phyloP scores from a whole-genome alignment of 2,329 filamentous ascomycete species.

The Leptographium lundbergii region DNA sequence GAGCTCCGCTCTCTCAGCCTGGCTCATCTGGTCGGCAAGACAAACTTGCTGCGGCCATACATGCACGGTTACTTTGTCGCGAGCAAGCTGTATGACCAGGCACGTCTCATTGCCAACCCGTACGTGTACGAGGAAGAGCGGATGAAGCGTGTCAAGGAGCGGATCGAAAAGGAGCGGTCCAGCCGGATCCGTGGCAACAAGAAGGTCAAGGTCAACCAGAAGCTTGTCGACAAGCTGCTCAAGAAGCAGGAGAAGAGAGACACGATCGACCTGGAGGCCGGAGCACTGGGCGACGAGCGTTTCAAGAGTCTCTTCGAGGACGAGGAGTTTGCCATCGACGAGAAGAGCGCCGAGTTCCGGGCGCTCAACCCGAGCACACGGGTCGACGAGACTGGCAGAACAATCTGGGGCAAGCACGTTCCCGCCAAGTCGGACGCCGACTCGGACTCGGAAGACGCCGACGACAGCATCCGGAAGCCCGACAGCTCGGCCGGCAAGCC shows the following conservation, averaged over 20 bases:
- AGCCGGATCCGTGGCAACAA: conserved; percentile 88
- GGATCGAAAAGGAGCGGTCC: conserved; percentile 94
- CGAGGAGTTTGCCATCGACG: conserved; percentile 84
- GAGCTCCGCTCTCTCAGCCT: conserved; percentile 79
- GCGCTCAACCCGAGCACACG: conserved; percentile 79
- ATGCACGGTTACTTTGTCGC: conserved; percentile 99
- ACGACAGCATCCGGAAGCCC: conserved; percentile 18
- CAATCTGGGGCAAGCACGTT: conserved; percentile 31
- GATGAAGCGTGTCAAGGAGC: conserved; percentile 81
- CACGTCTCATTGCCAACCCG: conserved; percentile 81
- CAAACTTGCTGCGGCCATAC: conserved; percentile 80
- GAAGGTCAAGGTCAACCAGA: conserved; percentile 95
- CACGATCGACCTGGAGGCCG: conserved; percentile 44
- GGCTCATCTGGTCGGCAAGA: conserved; percentile 80
- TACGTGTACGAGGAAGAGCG: conserved; percentile 89
- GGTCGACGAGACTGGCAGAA: conserved; percentile 26
- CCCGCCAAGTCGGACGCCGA: neutral
- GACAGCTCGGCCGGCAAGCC: conserved; percentile 9
- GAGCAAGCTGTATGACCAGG: conserved; percentile 90
- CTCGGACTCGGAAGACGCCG: conserved; percentile 27
- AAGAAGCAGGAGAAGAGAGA: conserved; percentile 49
- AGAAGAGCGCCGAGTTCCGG: conserved; percentile 75
- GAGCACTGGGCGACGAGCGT: conserved; percentile 69
- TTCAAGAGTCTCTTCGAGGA: conserved; percentile 87
- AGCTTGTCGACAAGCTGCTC: conserved; percentile 60